These are phyloP conservation scores for Arthrobotrys megalospora DNA, from an alignment of 2,329 filamentous ascomycete genomes.

Conservation along the genomic window DNA sequence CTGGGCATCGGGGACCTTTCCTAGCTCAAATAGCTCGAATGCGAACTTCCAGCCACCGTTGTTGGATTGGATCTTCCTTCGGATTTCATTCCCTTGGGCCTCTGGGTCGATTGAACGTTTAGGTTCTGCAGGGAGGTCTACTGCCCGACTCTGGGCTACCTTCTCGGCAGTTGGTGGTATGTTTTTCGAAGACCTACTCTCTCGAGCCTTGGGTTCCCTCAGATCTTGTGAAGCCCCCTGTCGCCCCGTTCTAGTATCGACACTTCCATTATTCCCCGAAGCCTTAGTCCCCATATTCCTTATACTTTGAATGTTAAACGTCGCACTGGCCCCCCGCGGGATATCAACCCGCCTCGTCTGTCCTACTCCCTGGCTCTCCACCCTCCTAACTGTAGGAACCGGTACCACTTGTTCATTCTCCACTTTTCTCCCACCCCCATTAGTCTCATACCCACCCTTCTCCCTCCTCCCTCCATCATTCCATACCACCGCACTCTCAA, in stretches of 20 bases:
- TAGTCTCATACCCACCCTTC: constrained; percentile 6
- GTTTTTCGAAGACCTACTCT: too few relatives aligned
- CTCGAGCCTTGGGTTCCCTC: too few relatives aligned
- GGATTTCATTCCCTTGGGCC: constrained; percentile 1
- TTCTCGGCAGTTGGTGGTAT: background rate
- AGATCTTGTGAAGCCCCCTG: too few relatives aligned
- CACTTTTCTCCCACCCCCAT: background rate
- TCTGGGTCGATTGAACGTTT: background rate
- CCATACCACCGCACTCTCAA: constrained; percentile 45
- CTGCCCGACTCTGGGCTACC: too few relatives aligned
- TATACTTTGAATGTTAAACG: background rate
- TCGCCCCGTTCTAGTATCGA: too few relatives aligned
- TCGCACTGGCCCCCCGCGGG: background rate
- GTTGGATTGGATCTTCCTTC: background rate
- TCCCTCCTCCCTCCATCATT: constrained; percentile 6
- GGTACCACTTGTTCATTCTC: background rate
- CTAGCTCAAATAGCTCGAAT: constrained; percentile 29
- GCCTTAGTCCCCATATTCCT: background rate
- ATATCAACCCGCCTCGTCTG: background rate
- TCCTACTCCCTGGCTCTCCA: background rate
- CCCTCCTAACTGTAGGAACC: background rate
- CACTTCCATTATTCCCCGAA: too few relatives aligned
- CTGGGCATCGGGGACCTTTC: constrained; percentile 18
- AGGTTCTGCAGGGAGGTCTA: too few relatives aligned
- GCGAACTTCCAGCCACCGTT: constrained; percentile 18